Evolutionary conservation across 129 eudicot genomes (phyloP).

Genomic region (Arctium lappa): DNA sequence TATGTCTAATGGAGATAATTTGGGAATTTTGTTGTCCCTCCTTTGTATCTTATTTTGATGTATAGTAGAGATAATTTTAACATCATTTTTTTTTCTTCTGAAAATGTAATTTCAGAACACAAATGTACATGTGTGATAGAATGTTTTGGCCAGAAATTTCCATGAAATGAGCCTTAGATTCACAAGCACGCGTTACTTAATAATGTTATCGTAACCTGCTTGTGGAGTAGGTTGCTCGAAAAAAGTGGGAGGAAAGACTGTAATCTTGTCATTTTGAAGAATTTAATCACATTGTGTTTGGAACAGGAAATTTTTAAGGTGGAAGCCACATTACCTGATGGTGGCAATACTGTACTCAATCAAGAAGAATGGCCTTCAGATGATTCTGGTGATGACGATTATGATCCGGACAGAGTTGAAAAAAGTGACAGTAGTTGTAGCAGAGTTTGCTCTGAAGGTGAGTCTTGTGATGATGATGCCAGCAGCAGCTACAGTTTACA

Average conservation of each 20-base stretch:
- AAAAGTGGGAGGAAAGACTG: background rate
- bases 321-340: slow-evolving; percentile 82
- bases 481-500: slow-evolving; percentile 56
- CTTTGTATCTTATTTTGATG: background rate
- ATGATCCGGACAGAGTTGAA: slow-evolving; percentile 69
- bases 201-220: background rate
- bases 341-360: slow-evolving; percentile 42
- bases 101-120: background rate
- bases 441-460: slow-evolving; percentile 43
- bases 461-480: slow-evolving; percentile 35
- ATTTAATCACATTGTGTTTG: slow-evolving; percentile 12
- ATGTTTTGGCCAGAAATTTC: background rate
- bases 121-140: background rate
- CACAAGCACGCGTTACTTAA: slow-evolving; percentile 6
- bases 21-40: background rate
- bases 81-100: background rate
- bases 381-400: slow-evolving; percentile 92
- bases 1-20: background rate
- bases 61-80: background rate
- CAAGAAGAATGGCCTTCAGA: slow-evolving; percentile 96
- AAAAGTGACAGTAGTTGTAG: slow-evolving; percentile 44
- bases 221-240: background rate
- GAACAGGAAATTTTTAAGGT: slow-evolving; percentile 81
- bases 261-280: background rate
- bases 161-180: background rate